These are phyloP conservation scores for Gonapodya prolifera DNA, from an alignment of 192 early-diverging fungal species.

Conservation along the genomic window DNA sequence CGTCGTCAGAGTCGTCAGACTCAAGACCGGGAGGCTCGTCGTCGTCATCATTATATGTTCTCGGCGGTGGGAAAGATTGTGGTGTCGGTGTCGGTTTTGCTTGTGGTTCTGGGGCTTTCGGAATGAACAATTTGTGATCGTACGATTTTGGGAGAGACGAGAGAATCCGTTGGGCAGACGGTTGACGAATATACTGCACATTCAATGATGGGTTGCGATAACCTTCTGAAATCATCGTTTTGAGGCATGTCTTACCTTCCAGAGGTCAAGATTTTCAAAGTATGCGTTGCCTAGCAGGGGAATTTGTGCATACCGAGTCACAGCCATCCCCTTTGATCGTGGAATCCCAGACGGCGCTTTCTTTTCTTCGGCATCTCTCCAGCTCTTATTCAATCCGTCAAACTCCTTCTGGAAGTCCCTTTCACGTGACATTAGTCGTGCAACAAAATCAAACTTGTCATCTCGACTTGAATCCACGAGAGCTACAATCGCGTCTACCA, in stretches of 20 bases:
- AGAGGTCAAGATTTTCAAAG: background rate
- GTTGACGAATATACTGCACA: background rate
- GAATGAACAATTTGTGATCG: background rate
- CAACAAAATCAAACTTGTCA: background rate
- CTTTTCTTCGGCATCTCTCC: background rate
- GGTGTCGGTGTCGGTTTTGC: background rate
- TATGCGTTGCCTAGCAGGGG: background rate
- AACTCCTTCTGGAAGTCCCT: background rate
- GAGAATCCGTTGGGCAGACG: background rate
- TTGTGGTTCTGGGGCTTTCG: background rate
- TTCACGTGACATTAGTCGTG: background rate
- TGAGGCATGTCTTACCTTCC: background rate
- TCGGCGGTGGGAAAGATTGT: background rate
- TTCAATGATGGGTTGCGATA: too few relatives aligned
- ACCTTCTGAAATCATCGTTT: too few relatives aligned
- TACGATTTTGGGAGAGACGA: background rate
- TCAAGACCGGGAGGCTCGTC: background rate
- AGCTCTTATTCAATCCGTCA: background rate
- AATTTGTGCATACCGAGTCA: background rate
- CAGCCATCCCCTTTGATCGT: background rate
- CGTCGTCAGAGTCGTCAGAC: background rate
- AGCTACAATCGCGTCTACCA: background rate
- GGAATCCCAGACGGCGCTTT: background rate
- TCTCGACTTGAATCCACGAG: background rate
- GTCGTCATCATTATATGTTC: background rate